Evolutionary conservation across 176 grass and related monocot genomes (phyloP).

Genomic region (Aegilops speltoides): DNA sequence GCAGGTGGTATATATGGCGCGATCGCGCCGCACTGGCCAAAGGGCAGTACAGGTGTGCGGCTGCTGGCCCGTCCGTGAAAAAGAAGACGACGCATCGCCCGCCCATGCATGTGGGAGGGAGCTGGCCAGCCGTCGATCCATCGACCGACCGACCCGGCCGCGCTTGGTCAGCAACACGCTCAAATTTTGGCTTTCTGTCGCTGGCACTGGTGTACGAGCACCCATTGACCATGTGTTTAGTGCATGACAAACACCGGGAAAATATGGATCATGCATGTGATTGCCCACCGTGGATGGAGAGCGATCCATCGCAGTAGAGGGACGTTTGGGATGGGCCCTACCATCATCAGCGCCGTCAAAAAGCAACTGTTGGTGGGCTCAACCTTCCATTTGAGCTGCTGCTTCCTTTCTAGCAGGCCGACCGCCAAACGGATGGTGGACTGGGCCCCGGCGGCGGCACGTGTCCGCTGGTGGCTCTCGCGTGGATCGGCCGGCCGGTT

Average conservation of each 20-base stretch:
- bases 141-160: background rate
- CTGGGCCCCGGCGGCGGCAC: background rate
- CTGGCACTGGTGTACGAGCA: background rate
- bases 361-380: background rate
- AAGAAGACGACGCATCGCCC: background rate
- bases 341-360: background rate
- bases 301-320: background rate
- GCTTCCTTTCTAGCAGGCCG: background rate
- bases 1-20: background rate
- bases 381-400: background rate
- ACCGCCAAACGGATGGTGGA: background rate
- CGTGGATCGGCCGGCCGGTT: background rate
- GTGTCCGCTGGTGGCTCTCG: background rate
- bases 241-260: background rate
- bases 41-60: background rate
- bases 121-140: background rate
- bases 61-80: background rate
- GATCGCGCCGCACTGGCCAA: background rate
- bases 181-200: background rate
- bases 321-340: background rate
- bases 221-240: conserved; percentile 9
- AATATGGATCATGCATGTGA: background rate
- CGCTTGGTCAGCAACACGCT: conserved; percentile 10
- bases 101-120: background rate
- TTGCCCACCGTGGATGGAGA: background rate